A percentile compares a stretch with the other conserved stretches of the same genome.
These are phyloP conservation scores for Vitis hybrid DNA, from an alignment of 177 flowering plant genomes.

Conservation along the genomic window DNA sequence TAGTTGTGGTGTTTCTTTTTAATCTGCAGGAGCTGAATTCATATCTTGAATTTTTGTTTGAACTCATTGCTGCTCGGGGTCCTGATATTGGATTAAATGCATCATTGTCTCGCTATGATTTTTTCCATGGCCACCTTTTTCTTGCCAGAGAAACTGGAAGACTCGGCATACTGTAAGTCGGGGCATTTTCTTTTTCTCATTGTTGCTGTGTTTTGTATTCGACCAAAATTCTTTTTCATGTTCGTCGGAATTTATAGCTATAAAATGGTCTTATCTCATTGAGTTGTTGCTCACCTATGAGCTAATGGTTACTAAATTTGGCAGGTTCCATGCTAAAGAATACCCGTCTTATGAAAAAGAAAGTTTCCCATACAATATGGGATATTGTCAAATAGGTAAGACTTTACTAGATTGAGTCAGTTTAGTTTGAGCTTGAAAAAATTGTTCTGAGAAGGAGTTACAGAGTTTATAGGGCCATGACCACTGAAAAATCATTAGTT, in stretches of 20 bases:
- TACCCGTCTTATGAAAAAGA: constrained; percentile 79
- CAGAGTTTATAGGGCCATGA: too few relatives aligned
- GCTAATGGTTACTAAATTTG: constrained; percentile 1
- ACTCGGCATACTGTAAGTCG: constrained; percentile 90
- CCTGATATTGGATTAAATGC: constrained; percentile 73
- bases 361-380: constrained; percentile 77
- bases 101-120: constrained; percentile 72
- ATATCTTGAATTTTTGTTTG: constrained; percentile 70
- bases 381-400: constrained; percentile 89
- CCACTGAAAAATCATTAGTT: background rate
- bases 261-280: background rate
- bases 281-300: background rate
- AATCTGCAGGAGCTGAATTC: constrained; percentile 74
- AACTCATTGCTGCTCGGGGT: constrained; percentile 70
- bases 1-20: background rate
- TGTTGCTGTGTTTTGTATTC: background rate
- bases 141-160: constrained; percentile 70
- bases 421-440: too few relatives aligned
- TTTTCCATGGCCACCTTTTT: constrained; percentile 94
- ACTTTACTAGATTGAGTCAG: background rate
- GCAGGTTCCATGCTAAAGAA: constrained; percentile 80
- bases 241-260: background rate
- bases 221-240: background rate
- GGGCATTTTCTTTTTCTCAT: background rate
- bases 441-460: background rate